Base-by-base conservation (phyloP, 2,329 filamentous ascomycete genomes). In the Phaeophleospora eucalypticola region DNA sequence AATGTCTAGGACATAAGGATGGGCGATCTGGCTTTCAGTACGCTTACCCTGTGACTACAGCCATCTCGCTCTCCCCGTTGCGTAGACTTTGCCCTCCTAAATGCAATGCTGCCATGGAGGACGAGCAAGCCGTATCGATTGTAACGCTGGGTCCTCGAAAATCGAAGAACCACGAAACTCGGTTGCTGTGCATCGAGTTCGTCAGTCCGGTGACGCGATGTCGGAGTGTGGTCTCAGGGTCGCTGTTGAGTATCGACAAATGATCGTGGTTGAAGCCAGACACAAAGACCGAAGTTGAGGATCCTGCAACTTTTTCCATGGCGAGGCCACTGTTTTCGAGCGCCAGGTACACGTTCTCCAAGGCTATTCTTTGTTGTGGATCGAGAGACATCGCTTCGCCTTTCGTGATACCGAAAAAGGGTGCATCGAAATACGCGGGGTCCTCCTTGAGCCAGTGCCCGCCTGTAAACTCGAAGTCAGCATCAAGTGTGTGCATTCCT, bases 51-150 rank as follows among this genome's bases (percentile, higher is more conserved):
- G 34, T 36, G 34, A 48, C 56, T 16, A 54, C 15, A 2, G 48
- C 43, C 17, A 42, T 43, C 3, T 44, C 43, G 12, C 17, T 34
- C 16, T 65, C 58, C 2, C 59, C 58, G 2, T 36, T 43, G 1
- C 61, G 58, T 1, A 68, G 49, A 20, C 51, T 45, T 18, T 61
- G 53, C 7, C 59, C 57, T 3, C 59, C 65, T 6, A 57, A 52
- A 39, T 68, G 65, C 2, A 66, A 36, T 3, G 64, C 64, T 17
- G 60, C 46, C 7, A 75, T 48, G 37, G 64, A 68, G 1, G 67
- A 67, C 1, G 71, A 72, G 45, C 72, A 75, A 1, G 71, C 72
- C 0, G 72, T 74, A 36, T 75, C 70, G 15, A 59, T 15, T 14
- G 52, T 49, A 24, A 59, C 32, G 19, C 48, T 50, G 14, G 56